These are phyloP conservation scores for Striga hermonthica DNA, from an alignment of 305 asterid species.

Conservation along the genomic window DNA sequence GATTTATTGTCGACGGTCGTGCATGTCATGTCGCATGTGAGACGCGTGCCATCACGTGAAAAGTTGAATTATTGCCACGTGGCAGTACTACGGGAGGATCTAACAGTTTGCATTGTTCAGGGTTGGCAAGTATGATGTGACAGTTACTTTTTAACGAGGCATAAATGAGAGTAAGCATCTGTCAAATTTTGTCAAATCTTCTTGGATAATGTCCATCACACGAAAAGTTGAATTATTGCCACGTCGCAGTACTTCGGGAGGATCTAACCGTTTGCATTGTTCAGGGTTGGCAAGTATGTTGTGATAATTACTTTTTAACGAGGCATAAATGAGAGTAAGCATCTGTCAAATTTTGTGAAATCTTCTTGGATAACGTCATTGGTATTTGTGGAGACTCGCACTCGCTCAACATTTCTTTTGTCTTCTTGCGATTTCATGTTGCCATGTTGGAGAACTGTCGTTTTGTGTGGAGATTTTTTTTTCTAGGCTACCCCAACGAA, in stretches of 20 bases:
- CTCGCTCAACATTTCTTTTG: background rate
- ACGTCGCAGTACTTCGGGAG: background rate
- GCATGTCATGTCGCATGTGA: background rate
- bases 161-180: background rate
- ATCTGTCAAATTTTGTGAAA: background rate
- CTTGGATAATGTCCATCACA: no score
- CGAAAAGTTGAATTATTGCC: background rate
- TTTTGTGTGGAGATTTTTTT: background rate
- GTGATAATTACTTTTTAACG: background rate
- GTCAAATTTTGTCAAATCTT: background rate
- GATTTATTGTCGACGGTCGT: background rate
- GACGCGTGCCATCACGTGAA: slow-evolving; percentile 1
- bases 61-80: background rate
- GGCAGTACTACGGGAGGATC: background rate
- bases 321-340: background rate
- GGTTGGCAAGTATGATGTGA: background rate
- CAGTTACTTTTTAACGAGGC: background rate
- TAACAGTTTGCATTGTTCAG: background rate
- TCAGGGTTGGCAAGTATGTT: background rate
- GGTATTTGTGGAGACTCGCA: no score
- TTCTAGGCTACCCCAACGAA: background rate
- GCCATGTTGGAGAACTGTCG: no score
- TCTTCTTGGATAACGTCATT: no score
- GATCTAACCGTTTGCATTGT: background rate
- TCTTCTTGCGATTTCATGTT: background rate